phyloP scores from a whole-genome alignment of 2,329 filamentous ascomycete species.

The Penicillium rolfsii region DNA sequence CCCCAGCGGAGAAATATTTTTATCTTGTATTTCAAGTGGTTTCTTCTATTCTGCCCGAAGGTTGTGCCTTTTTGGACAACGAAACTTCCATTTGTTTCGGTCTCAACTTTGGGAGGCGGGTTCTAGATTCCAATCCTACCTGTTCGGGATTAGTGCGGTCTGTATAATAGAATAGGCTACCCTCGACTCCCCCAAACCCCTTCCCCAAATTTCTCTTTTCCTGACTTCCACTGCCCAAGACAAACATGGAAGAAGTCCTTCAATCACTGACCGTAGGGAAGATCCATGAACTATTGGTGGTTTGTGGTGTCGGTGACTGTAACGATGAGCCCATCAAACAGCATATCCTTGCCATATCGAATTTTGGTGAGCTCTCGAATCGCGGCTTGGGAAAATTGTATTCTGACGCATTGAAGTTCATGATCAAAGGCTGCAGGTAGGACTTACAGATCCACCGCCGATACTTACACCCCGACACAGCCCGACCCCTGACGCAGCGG shows the following conservation, averaged over 20 bases:
- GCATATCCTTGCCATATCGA: background rate
- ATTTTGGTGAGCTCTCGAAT: background rate
- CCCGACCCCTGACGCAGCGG: background rate
- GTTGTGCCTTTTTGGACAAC: too few species aligned
- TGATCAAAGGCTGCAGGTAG: background rate
- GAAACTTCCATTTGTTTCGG: too few species aligned
- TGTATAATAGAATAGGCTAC: too few species aligned
- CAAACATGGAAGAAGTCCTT: conserved; percentile 4
- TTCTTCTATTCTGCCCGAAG: too few species aligned
- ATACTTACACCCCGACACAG: conserved; percentile 1
- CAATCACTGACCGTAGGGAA: conserved; percentile 2
- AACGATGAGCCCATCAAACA: conserved; percentile 4
- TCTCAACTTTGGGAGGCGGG: too few species aligned
- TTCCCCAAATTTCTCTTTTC: background rate
- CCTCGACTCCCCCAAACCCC: too few species aligned
- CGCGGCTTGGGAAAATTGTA: background rate
- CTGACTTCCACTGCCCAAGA: background rate
- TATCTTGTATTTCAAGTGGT: too few species aligned
- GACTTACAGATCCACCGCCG: background rate
- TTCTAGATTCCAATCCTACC: too few species aligned
- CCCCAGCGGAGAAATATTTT: too few species aligned
- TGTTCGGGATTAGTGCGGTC: too few species aligned
- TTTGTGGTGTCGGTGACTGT: conserved; percentile 1
- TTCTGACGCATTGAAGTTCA: background rate
- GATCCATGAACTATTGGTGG: background rate